Percentiles rank a stretch among this genome's conserved stretches.
Evolutionary conservation across 1,284 basidiomycete genomes (phyloP).

Genomic region (Ustilago esculenta): DNA sequence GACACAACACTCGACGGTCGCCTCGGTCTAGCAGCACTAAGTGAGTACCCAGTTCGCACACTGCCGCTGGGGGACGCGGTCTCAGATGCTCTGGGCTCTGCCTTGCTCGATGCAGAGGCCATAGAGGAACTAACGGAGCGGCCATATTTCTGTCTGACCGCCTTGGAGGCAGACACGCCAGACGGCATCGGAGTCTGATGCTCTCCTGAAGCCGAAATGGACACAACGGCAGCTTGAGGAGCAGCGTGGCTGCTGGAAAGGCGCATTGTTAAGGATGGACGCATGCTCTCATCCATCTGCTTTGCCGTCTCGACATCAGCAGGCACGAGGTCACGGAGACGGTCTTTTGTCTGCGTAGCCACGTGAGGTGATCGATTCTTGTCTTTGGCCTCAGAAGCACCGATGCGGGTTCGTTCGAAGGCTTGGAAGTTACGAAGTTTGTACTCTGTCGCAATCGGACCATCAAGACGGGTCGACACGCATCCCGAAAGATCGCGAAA

Average conservation of each 20-base stretch:
- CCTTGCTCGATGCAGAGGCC: not conserved
- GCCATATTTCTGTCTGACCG: constrained; percentile 17
- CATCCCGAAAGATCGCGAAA: constrained; percentile 3
- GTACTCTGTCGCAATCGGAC: constrained; percentile 1
- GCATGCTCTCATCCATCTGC: constrained; percentile 11
- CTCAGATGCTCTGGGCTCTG: constrained; percentile 1
- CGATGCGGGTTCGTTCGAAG: not conserved
- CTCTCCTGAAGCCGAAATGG: constrained; percentile 19
- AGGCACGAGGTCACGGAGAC: constrained; percentile 21
- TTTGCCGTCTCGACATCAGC: constrained; percentile 23
- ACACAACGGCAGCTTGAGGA: constrained; percentile 13
- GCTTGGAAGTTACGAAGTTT: not conserved
- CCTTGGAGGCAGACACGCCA: not conserved
- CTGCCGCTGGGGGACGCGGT: constrained; percentile 22
- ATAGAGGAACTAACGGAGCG: constrained; percentile 16
- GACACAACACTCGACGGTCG: constrained; percentile 40
- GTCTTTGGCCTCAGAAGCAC: not conserved
- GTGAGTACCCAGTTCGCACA: constrained; percentile 14
- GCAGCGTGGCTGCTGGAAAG: constrained; percentile 17
- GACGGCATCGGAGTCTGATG: not conserved
- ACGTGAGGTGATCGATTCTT: not conserved
- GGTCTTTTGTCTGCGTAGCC: not conserved
- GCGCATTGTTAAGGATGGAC: constrained; percentile 21
- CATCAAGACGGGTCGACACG: constrained; percentile 1
- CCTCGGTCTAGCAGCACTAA: constrained; percentile 11